Conservation (phyloP, 2,329 filamentous ascomycete species). For the Colletotrichum musicola region DNA sequence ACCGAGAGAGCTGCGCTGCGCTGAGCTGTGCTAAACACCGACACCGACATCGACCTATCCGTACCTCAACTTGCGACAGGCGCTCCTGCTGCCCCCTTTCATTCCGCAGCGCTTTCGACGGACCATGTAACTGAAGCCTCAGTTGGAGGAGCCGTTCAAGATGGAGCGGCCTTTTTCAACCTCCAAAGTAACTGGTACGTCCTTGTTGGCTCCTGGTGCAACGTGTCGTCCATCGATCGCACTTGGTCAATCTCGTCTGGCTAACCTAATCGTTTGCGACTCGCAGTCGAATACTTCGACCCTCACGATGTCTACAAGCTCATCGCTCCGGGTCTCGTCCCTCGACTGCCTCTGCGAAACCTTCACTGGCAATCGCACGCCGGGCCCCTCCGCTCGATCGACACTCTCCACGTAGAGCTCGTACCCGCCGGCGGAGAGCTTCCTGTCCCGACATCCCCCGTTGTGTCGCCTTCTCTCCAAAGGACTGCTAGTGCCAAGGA, state of each 20-base stretch:
- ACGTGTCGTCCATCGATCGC: conserved; percentile 13
- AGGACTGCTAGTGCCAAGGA: conserved; percentile 55
- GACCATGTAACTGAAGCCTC: conserved; percentile 31
- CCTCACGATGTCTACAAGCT: conserved; percentile 89
- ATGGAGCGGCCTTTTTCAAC: conserved; percentile 78
- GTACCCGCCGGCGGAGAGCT: conserved; percentile 69
- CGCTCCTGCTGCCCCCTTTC: neutral
- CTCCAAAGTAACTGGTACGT: conserved; percentile 81
- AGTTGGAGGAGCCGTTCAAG: conserved; percentile 49
- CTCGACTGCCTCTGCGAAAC: conserved; percentile 87
- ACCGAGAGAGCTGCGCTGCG: too few species aligned
- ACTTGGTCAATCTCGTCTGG: neutral
- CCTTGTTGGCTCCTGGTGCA: neutral
- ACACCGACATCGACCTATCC: neutral
- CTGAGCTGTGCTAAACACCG: neutral
- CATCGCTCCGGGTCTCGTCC: conserved; percentile 80
- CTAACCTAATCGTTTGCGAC: conserved; percentile 2
- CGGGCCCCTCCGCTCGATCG: conserved; percentile 91
- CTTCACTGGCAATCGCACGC: conserved; percentile 97
- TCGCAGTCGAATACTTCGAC: conserved; percentile 92
- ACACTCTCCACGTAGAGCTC: conserved; percentile 90
- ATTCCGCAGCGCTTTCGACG: conserved; percentile 6
- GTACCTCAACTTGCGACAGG: neutral
- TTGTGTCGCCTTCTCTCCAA: conserved; percentile 44
- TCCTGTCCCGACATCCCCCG: conserved; percentile 48